Base-by-base conservation (phyloP, 2,329 filamentous ascomycete genomes). In the Polytolypa hystricis region DNA sequence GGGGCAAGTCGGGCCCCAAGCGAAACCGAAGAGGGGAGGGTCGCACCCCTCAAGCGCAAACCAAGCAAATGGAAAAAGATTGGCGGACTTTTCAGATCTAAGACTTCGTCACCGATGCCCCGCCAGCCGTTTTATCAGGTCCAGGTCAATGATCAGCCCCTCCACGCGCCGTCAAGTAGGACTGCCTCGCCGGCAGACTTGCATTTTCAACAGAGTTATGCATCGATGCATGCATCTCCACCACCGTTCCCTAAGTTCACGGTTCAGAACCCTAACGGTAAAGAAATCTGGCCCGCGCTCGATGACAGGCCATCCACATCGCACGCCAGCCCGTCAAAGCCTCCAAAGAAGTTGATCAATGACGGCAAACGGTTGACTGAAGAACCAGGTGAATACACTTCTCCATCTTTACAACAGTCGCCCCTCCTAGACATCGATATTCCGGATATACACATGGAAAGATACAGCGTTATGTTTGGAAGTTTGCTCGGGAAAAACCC, bases 381-480 rank as follows among this genome's bases (percentile, higher is more conserved):
- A 21, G 34, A 35, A 25, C 37, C 34, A 18, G 39, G 30, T 20
- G 35, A 25, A 7, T 7, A 25, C 21, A n/a, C 7, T 7, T n/a
- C n/a, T 25, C 21, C 21, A 7, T 25, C 30, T 11, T 32, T 19
- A 5, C 17, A 11, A 5, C 5, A n/a, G 5, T 16, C 30, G 30
- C 30, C 30, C 6, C 12, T 80, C 5, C 64, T 95, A 14, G 70
- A 86, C 48, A 71, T 95, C 11, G 76, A 87, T 35, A 91, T 95
- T 39, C 87, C 89, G 1, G 73, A 74, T 33, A 71, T 83, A 38
- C 76, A 81, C 43, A 69, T 96, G 70, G 89, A 95, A 55, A 70
- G 89, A 33, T 96, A 94, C 49, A 94, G 86, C 48, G 74, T 95
- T 46, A 95, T 95, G 87, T 95, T 96, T 53, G 77, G 79, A 38